Evolutionary conservation across 345 rosid species (phyloP).

Genomic region (Eucalyptus virginea): DNA sequence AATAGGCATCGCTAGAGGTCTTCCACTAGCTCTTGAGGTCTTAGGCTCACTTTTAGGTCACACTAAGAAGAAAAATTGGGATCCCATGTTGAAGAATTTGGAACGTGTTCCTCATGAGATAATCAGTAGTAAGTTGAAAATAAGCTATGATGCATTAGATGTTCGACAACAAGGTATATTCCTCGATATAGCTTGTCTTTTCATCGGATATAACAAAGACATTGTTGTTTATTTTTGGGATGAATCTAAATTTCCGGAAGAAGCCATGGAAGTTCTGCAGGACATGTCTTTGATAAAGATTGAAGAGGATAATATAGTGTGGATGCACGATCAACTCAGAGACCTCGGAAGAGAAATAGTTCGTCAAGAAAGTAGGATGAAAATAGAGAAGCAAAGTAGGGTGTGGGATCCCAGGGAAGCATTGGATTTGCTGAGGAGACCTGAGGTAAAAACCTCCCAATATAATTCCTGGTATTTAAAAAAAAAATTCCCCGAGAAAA

Average conservation of each 20-base stretch:
- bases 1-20: fast-evolving
- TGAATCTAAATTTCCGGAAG: fast-evolving
- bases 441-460: fast-evolving
- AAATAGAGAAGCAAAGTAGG: too few relatives aligned
- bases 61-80: fast-evolving
- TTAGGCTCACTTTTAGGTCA: fast-evolving
- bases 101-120: fast-evolving
- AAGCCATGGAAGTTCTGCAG: fast-evolving
- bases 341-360: too few relatives aligned
- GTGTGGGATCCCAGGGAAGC: fast-evolving
- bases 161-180: fast-evolving
- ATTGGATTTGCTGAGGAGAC: fast-evolving
- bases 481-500: fast-evolving
- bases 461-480: too few relatives aligned
- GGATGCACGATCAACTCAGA: too few relatives aligned
- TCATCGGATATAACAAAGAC: fast-evolving
- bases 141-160: too few relatives aligned
- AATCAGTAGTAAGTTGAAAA: fast-evolving
- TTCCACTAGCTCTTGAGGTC: fast-evolving
- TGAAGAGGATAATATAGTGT: fast-evolving
- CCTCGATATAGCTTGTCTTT: too few relatives aligned
- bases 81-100: fast-evolving
- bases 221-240: fast-evolving
- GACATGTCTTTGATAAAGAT: too few relatives aligned
- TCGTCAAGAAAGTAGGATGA: fast-evolving